Evolutionary conservation across 2,329 filamentous ascomycete species (phyloP).

Genomic region (Drechslerella coelobrocha): DNA sequence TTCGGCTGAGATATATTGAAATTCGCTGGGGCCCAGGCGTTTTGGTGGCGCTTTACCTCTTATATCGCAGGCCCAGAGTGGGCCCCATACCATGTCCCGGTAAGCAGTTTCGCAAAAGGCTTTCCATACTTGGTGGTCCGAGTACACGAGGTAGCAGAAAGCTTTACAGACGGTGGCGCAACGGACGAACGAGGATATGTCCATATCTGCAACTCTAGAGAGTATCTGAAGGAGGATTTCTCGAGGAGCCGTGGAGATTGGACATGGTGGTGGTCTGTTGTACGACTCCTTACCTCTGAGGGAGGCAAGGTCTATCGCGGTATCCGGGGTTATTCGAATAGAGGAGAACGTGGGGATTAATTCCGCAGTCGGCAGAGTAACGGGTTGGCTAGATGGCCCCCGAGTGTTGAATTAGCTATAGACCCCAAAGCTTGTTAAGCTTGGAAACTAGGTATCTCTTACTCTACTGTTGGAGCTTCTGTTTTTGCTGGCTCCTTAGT

Average conservation of each 20-base stretch:
- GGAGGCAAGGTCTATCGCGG: conserved; percentile 31
- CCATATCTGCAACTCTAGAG: conserved; percentile 71
- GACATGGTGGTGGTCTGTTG: conserved; percentile 76
- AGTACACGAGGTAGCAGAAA: conserved; percentile 81
- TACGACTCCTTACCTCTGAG: conserved; percentile 42
- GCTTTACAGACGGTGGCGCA: conserved; percentile 83
- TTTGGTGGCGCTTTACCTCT: conserved; percentile 57
- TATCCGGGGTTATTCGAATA: conserved; percentile 26
- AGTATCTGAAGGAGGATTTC: conserved; percentile 86
- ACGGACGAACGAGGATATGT: conserved; percentile 78
- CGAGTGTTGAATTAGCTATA: too few species aligned
- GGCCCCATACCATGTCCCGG: conserved; percentile 67
- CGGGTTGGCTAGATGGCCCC: too few species aligned
- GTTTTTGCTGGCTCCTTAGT: conserved; percentile 29
- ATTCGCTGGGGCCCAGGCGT: conserved; percentile 1
- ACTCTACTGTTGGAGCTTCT: conserved; percentile 50
- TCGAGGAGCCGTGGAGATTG: conserved; percentile 76
- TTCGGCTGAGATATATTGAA: conserved; percentile 12
- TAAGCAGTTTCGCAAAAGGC: conserved; percentile 75
- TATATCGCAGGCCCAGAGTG: conserved; percentile 80
- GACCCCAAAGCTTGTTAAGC: not conserved
- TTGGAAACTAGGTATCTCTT: conserved; percentile 43
- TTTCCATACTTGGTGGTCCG: conserved; percentile 87
- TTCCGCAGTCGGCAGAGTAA: conserved; percentile 27
- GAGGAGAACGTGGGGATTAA: conserved; percentile 23